A percentile compares a stretch with the other conserved stretches of the same genome.
phyloP scores from a whole-genome alignment of 2,329 filamentous ascomycete genomes.

The Clonostachys rhizophaga region DNA sequence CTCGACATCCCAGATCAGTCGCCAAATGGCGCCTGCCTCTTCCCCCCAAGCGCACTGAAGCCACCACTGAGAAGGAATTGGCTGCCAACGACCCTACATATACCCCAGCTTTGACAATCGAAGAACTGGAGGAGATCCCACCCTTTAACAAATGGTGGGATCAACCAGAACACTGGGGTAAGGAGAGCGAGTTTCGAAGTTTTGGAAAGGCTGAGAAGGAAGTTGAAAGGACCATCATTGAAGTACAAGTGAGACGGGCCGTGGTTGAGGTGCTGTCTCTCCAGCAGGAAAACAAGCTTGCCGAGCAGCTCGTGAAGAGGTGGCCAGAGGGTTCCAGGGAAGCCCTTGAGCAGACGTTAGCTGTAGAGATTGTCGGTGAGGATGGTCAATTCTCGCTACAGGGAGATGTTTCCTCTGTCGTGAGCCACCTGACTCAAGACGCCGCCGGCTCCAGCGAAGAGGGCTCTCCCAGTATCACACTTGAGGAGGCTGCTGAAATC shows the following conservation, averaged over 20 bases:
- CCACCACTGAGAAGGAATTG: constrained; percentile 21
- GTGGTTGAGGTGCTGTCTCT: constrained; percentile 47
- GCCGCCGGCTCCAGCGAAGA: constrained; percentile 10
- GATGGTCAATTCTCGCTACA: constrained; percentile 32
- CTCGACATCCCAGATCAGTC: constrained; percentile 9
- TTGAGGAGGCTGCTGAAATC: constrained; percentile 34
- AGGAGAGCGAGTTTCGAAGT: constrained; percentile 34
- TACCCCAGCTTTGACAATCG: constrained; percentile 36
- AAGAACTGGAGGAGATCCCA: constrained; percentile 41
- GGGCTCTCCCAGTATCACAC: constrained; percentile 9
- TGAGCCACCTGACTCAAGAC: constrained; percentile 20
- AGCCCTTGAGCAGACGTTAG: constrained; percentile 17
- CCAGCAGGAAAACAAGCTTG: constrained; percentile 19
- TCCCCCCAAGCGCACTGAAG: constrained; percentile 24
- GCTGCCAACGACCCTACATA: constrained; percentile 30
- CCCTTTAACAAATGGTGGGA: constrained; percentile 50
- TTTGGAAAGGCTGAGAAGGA: constrained; percentile 36
- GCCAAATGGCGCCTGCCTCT: constrained; percentile 21
- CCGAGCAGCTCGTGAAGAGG: constrained; percentile 22
- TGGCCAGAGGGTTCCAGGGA: constrained; percentile 25
- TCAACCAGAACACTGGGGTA: constrained; percentile 43
- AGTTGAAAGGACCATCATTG: constrained; percentile 35
- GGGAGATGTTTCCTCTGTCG: constrained; percentile 27
- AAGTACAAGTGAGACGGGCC: constrained; percentile 43
- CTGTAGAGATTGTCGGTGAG: constrained; percentile 27